Evolutionary conservation across 805 yeast species (phyloP), one percentile per base, ranked within the genome.

Genomic region (Kodamaea neixiangensis): DNA sequence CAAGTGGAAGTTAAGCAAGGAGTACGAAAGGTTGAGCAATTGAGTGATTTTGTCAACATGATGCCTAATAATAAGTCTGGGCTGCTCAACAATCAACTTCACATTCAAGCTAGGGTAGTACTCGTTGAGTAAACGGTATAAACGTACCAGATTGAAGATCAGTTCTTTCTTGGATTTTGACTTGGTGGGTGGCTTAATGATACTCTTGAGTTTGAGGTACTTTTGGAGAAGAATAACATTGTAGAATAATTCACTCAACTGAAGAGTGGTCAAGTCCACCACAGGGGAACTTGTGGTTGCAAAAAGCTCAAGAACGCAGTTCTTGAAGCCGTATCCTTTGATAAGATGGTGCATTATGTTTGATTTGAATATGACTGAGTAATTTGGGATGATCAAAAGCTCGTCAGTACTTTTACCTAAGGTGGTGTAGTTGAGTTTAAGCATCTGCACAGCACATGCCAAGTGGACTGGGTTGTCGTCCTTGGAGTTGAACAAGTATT

Each of bases 201-300:
- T 13, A 3, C 31, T 34, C 25, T 34, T 37, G 11, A 18, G 11
- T 13, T 54, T 59, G 14, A 64, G 15, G 48, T 60, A 62, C 53
- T 72, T 73, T 38, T 55, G 57, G 5, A 69, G 15, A 15, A 71
- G 52, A 5, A 66, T 64, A n/a, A 63, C 39, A 48, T 73, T 73
- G 59, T 68, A 72, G 7, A 69, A 52, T 7, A 72, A n/a, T 7
- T 63, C 59, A 17, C 72, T 65, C 17, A 69, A 54, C 33, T 72
- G 71, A 7, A 53, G 53, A 4, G 72, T 67, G 50, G 66, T 64
- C 40, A 73, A 54, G 52, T 75, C 79, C 6, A 75, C 38, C 7
- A 73, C 59, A 3, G 78, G 78, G 43, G 72, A 68, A 34, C 70
- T 65, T 15, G 71, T 65, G 0, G 78, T 66, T 21, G 67, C 59